phyloP scores from a whole-genome alignment of 1,284 basidiomycete genomes.

The Porogramme epimiltina region DNA sequence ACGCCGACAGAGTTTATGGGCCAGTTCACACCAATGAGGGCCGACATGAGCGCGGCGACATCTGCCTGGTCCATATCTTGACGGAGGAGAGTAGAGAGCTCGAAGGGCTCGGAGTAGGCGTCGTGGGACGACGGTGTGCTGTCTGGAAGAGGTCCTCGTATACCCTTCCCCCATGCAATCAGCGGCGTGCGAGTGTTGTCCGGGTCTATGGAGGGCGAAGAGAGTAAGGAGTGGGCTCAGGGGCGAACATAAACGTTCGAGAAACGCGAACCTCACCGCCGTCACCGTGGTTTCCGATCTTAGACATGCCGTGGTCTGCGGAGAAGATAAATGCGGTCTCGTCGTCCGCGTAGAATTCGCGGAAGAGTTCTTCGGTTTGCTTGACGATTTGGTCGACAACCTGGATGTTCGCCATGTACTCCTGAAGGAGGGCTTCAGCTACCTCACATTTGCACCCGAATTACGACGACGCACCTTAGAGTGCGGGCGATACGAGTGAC shows the following conservation, averaged over 20 bases:
- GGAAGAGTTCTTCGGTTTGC: constrained; percentile 64
- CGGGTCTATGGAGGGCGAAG: constrained; percentile 55
- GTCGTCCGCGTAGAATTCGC: constrained; percentile 66
- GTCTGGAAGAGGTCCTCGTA: constrained; percentile 66
- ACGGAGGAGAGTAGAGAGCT: constrained; percentile 54
- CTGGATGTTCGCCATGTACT: constrained; percentile 86
- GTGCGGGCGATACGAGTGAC: constrained; percentile 86
- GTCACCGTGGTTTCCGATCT: constrained; percentile 89
- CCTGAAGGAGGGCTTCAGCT: constrained; percentile 38
- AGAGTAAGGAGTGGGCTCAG: neutral
- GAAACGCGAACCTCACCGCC: constrained; percentile 53
- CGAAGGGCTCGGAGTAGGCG: constrained; percentile 68
- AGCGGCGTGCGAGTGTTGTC: constrained; percentile 88
- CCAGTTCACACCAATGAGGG: constrained; percentile 71
- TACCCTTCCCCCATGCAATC: constrained; percentile 82
- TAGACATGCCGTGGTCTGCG: constrained; percentile 91
- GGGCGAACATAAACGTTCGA: neutral
- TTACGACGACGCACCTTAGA: constrained; percentile 52
- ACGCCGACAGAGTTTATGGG: constrained; percentile 80
- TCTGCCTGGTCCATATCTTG: constrained; percentile 87
- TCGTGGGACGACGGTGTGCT: constrained; percentile 62
- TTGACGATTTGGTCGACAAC: constrained; percentile 81
- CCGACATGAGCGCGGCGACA: constrained; percentile 78
- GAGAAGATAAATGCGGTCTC: constrained; percentile 85
- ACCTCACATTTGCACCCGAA: neutral